Evolutionary conservation across 805 yeast genomes (phyloP).

Genomic region (Yarrowia alimentaria): DNA sequence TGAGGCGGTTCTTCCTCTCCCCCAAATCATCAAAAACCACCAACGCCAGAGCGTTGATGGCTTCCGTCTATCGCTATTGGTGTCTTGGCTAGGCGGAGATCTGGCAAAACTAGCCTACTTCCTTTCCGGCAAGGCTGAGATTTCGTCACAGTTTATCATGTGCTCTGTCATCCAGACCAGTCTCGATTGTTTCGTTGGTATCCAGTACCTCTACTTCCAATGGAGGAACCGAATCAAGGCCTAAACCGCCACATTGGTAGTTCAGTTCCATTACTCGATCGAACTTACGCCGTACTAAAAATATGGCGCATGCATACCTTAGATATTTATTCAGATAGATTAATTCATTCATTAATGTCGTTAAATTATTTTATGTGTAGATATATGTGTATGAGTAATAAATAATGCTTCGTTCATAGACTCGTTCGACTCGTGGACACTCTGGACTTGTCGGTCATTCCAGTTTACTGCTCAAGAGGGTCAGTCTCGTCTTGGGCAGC

Average conservation of each 20-base stretch:
- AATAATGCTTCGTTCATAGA: too few relatives aligned
- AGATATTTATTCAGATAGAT: slow-evolving; percentile 5
- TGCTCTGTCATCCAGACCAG: slow-evolving; percentile 34
- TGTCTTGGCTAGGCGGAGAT: slow-evolving; percentile 91
- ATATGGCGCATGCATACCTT: neutral
- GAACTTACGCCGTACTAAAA: neutral
- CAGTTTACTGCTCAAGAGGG: slow-evolving; percentile 3
- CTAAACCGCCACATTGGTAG: too few relatives aligned
- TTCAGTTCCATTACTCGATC: too few relatives aligned
- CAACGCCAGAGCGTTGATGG: slow-evolving; percentile 77
- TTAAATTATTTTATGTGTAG: too few relatives aligned
- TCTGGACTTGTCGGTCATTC: too few relatives aligned
- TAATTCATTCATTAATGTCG: too few relatives aligned
- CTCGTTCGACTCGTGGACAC: too few relatives aligned
- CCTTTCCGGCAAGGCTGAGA: slow-evolving; percentile 24
- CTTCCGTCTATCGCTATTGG: slow-evolving; percentile 67
- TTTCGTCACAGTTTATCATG: slow-evolving; percentile 36
- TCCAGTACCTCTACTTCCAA: slow-evolving; percentile 32
- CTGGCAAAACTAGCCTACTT: slow-evolving; percentile 51
- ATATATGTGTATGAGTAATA: too few relatives aligned
- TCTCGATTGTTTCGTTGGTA: slow-evolving; percentile 34
- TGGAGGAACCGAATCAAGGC: slow-evolving; percentile 1
- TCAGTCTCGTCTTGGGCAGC: slow-evolving; percentile 31
- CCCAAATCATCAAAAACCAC: slow-evolving; percentile 69
- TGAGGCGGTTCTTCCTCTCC: slow-evolving; percentile 41